phyloP scores from a whole-genome alignment of 441 rosid species.

The Adansonia rubrostipa region DNA sequence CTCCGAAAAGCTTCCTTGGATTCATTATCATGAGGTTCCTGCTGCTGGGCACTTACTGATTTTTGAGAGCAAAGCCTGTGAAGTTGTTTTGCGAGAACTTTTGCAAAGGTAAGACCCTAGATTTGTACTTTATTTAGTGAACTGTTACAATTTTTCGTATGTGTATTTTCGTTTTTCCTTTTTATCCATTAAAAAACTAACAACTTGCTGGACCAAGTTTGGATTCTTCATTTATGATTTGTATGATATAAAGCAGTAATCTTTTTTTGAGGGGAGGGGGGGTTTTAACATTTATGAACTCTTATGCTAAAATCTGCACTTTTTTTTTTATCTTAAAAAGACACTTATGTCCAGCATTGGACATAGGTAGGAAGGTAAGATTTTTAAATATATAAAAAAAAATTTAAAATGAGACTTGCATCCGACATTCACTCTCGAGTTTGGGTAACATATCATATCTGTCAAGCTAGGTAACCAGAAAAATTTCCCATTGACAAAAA shows the following conservation, averaged over 20 bases:
- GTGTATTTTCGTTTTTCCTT: not conserved
- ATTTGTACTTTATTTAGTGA: not conserved
- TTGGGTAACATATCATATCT: not conserved
- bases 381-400: too few species aligned
- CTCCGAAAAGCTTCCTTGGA: slow-evolving; percentile 59
- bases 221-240: too few species aligned
- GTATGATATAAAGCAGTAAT: not conserved
- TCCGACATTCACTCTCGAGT: too few species aligned
- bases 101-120: slow-evolving; percentile 28
- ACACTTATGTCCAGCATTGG: too few species aligned
- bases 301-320: not conserved
- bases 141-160: not conserved
- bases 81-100: slow-evolving; percentile 41
- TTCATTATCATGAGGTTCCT: slow-evolving; percentile 55
- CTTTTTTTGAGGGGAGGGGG: too few species aligned
- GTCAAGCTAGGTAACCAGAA: not conserved
- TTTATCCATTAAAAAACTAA: not conserved
- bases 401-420: too few species aligned
- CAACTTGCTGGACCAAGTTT: not conserved
- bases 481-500: too few species aligned
- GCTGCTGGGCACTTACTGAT: slow-evolving; percentile 50
- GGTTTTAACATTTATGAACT: not conserved
- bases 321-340: not conserved
- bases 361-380: too few species aligned
- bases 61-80: slow-evolving; percentile 36